Base-by-base conservation (phyloP, 805 yeast species). In the Saturnispora bothae region DNA sequence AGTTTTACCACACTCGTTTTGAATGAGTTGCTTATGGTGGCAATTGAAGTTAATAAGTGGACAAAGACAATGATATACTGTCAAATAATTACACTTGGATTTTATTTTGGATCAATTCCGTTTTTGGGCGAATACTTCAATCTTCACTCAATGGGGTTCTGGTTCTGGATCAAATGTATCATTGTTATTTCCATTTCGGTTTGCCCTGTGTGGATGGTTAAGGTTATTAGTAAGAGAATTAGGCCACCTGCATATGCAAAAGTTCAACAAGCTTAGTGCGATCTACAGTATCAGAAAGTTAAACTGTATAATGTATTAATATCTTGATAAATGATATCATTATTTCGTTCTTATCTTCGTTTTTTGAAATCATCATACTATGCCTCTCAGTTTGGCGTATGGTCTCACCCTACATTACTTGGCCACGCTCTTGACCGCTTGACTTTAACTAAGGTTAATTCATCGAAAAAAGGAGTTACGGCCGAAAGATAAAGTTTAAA, bases 161-260 rank as follows among this genome's bases (percentile, higher is more conserved):
- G 65, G 6, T 88, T 80, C 54, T 62, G 67, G 41, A 85, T 94
- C 81, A 88, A 83, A 53, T 58, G 73, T 5, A 57, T 68, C 3
- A 62, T 80, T 7, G 78, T 83, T 10, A 60, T 88, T 29, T 66
- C 74, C 0, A 62, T 83, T 4, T 80, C 95, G 5, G 64, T 89
- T 41, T 59, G 85, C 27, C 98, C 98, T 0, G 94, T 89, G 2
- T 89, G 96, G 96, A 63, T 80, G 2, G 77, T 78, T 3, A 83
- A 83, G 57, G 67, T 82, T 4, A 63, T 89, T 14, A 76, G 79
- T 52, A 70, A 95, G 45, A 76, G 66, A 44, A 58, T 92, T 40
- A 74, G 86, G 48, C 97, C 98, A 3, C 98, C 98, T 23, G 85
- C 84, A 53, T 92, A 92, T 57, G 96, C 96, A 7, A 92, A 92